These are phyloP conservation scores for Metrosideros polymorpha DNA, from an alignment of 441 rosid species.

Conservation along the genomic window DNA sequence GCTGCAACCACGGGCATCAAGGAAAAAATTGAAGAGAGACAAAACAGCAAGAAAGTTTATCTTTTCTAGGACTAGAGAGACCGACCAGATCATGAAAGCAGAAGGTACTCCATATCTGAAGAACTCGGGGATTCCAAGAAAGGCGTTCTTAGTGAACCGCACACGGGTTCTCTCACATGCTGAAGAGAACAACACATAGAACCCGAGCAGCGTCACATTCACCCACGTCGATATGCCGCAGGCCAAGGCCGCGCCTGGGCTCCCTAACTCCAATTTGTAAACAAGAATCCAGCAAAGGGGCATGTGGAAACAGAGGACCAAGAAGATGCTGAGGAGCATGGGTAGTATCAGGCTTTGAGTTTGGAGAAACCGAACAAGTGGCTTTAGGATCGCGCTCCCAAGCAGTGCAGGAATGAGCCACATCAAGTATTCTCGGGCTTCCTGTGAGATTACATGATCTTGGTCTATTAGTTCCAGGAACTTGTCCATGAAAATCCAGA, in stretches of 20 bases:
- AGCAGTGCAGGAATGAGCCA: constrained; percentile 46
- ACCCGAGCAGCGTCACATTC: constrained; percentile 32
- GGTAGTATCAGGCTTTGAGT: constrained; percentile 41
- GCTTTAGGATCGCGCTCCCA: no score
- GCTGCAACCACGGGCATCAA: constrained; percentile 13
- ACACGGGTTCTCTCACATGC: constrained; percentile 23
- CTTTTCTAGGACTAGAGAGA: not conserved
- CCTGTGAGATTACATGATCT: constrained; percentile 33
- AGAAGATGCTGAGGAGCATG: constrained; percentile 25
- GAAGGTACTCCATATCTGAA: constrained; percentile 39
- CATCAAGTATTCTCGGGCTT: constrained; percentile 30
- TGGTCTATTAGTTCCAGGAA: constrained; percentile 32
- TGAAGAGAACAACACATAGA: constrained; percentile 24
- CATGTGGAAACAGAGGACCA: constrained; percentile 22
- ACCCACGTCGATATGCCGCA: constrained; percentile 38
- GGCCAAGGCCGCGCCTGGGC: constrained; percentile 32
- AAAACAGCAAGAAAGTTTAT: not conserved
- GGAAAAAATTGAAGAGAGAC: no score
- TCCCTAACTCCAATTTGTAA: constrained; percentile 24
- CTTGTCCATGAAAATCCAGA: constrained; percentile 42
- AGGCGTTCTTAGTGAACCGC: constrained; percentile 15
- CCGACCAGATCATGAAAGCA: constrained; percentile 57
- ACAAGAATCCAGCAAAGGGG: constrained; percentile 38
- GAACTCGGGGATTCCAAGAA: constrained; percentile 21
- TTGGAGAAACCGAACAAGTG: constrained; percentile 35